Conservation (phyloP, 1,139 yeast species). For the Candida sojae region DNA sequence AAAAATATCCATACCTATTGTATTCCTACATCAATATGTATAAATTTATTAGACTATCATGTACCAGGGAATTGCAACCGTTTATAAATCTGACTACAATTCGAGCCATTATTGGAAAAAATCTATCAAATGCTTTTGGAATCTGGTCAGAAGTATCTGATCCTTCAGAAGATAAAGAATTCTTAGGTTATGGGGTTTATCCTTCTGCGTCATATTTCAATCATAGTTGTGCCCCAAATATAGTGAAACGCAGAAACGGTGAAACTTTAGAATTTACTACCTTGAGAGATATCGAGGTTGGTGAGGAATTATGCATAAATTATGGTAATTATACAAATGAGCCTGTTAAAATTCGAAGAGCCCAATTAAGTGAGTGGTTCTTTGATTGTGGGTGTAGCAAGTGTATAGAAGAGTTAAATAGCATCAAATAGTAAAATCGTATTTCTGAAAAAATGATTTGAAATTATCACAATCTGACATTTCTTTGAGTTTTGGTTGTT, state of each 20-base stretch:
- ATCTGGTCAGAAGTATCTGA: constrained; percentile 55
- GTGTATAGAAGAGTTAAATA: constrained; percentile 28
- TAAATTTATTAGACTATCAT: constrained; percentile 47
- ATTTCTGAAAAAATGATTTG: constrained; percentile 48
- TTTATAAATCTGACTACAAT: constrained; percentile 42
- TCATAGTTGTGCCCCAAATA: constrained; percentile 62
- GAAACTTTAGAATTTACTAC: constrained; percentile 27
- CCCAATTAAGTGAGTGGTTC: constrained; percentile 57
- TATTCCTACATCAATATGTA: constrained; percentile 53
- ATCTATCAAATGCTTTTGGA: constrained; percentile 75
- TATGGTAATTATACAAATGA: constrained; percentile 57
- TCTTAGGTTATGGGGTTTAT: constrained; percentile 64
- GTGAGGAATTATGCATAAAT: constrained; percentile 61
- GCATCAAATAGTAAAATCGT: constrained; percentile 38
- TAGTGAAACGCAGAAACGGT: constrained; percentile 28
- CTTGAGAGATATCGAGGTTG: constrained; percentile 30
- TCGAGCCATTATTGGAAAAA: constrained; percentile 57
- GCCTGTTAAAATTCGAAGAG: constrained; percentile 41
- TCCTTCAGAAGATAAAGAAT: constrained; percentile 54
- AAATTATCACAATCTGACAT: constrained; percentile 60
- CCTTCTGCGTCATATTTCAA: constrained; percentile 74
- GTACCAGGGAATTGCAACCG: constrained; percentile 39
- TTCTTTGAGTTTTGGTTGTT: constrained; percentile 60
- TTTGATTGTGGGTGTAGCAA: constrained; percentile 57
- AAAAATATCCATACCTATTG: constrained; percentile 51